Evolutionary conservation across 495 filamentous ascomycete species (phyloP), one percentile per base, ranked within the genome.

Genomic region (Aspergillus sclerotioniger): DNA sequence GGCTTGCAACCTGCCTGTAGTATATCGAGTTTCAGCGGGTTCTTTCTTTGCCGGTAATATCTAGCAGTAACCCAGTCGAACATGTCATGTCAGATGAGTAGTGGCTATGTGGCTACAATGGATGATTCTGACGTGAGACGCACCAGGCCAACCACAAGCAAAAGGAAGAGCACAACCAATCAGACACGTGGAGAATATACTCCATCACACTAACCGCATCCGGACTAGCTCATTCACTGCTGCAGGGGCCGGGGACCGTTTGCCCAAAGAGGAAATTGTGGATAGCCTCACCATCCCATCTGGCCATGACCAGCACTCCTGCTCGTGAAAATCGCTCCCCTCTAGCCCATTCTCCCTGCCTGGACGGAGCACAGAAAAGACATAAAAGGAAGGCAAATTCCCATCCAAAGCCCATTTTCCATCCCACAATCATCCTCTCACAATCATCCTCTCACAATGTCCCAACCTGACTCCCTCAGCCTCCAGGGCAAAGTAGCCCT

Each of bases 401-500:
- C 33, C 33, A 9, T 9, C 13, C 33, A 37, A 37, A 37, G 3
- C 33, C 25, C 25, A 25, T 37, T 2, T 8, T 37, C 33, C 33
- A 10, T 3, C 1, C 33, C 33, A 37, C 9, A 9, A 37, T 37
- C 33, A 37, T 8, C 2, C 8, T 15, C 32, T 6, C 6, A 33
- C 10, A 21, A 1, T 28, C 20, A 16, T 20, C 6, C 20, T 13
- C 21, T 49, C 46, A 16, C 21, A 28, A 49, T 49, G 46, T 25
- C 46, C 7, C 8, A 29, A 49, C 21, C 46, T 3, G 21, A 49
- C 8, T 29, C 21, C 21, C 46, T 49, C 21, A 29, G 46, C 46
- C 46, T 49, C 3, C 20, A 49, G 25, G 46, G 46, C 46, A 49
- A 49, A 49, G 46, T 49, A 2, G 46, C 46, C 46, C 7, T 49